phyloP scores from a whole-genome alignment of 768 basidiomycete genomes.

The Suillus sp. region DNA sequence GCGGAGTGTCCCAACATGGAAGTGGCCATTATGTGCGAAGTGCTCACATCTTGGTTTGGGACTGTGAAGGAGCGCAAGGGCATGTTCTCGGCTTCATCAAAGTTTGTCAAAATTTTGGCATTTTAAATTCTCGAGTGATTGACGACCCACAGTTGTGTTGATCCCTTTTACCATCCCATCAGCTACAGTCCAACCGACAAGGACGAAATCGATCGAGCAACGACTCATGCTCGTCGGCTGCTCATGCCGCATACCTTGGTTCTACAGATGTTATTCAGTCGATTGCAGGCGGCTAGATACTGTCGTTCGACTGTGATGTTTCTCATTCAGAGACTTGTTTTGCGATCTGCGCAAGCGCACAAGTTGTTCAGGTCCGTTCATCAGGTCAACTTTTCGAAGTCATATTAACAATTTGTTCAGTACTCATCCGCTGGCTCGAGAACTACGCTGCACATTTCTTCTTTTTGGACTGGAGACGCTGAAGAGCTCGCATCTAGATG shows the following conservation, averaged over 20 bases:
- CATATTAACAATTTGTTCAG: slow-evolving; percentile 41
- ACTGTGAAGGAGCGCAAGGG: slow-evolving; percentile 80
- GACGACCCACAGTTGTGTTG: slow-evolving; percentile 61
- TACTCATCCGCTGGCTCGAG: slow-evolving; percentile 89
- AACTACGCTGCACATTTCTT: slow-evolving; percentile 87
- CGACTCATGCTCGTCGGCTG: slow-evolving; percentile 68
- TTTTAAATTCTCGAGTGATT: slow-evolving; percentile 10
- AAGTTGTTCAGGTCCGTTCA: slow-evolving; percentile 67
- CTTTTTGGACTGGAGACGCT: slow-evolving; percentile 92
- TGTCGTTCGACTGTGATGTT: slow-evolving; percentile 82
- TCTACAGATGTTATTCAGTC: slow-evolving; percentile 86
- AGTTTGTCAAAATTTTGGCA: slow-evolving; percentile 55
- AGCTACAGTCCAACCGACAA: slow-evolving; percentile 91
- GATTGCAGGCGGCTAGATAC: slow-evolving; percentile 93
- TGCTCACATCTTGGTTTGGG: slow-evolving; percentile 84
- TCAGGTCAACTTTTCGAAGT: background rate
- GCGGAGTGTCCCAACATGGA: slow-evolving; percentile 83
- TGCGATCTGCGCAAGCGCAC: slow-evolving; percentile 75
- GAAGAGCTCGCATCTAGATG: slow-evolving; percentile 84
- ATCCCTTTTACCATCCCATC: slow-evolving; percentile 86
- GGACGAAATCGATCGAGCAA: slow-evolving; percentile 73
- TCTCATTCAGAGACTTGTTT: slow-evolving; percentile 79
- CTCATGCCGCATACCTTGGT: slow-evolving; percentile 84
- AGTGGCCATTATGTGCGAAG: slow-evolving; percentile 81
- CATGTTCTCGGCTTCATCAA: slow-evolving; percentile 76